phyloP scores from a whole-genome alignment of 2,329 filamentous ascomycete species.

The Hypoxylon sp. region DNA sequence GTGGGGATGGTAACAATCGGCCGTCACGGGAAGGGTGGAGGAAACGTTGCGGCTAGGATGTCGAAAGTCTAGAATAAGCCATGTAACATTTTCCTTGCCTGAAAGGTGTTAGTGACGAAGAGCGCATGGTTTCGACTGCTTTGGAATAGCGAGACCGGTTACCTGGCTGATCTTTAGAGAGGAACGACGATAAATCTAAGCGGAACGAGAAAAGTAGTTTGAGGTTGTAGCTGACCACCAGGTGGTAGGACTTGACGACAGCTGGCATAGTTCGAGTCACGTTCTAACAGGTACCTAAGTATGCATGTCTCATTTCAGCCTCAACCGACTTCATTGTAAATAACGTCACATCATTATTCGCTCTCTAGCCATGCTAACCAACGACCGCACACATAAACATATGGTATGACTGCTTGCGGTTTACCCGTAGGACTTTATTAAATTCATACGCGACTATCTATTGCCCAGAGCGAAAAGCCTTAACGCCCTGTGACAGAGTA shows the following conservation, averaged over 20 bases:
- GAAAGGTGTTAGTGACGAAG: neutral
- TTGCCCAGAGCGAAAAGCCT: neutral
- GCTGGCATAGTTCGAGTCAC: neutral
- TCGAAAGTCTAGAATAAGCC: neutral
- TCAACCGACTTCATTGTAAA: conserved; percentile 26
- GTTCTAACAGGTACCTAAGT: neutral
- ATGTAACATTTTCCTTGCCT: neutral
- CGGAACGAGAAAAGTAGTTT: neutral
- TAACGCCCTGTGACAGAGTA: conserved; percentile 8
- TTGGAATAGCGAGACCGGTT: neutral
- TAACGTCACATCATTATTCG: conserved; percentile 10
- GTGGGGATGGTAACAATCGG: conserved; percentile 7
- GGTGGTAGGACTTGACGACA: neutral
- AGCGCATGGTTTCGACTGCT: neutral
- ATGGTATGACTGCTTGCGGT: neutral
- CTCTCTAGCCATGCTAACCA: conserved; percentile 1
- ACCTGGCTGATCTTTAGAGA: too few species aligned
- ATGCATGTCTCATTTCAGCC: conserved; percentile 23
- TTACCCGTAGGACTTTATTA: too few species aligned
- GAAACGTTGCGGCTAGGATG: conserved; percentile 28
- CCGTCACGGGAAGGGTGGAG: conserved; percentile 7
- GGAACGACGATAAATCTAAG: neutral
- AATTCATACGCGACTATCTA: conserved; percentile 17
- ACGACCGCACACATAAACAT: neutral
- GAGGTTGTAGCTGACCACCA: neutral